A percentile compares a stretch with the other conserved stretches of the same genome.
These are phyloP conservation scores for Boletus sp. DNA, from an alignment of 768 basidiomycete genomes.

Conservation along the genomic window DNA sequence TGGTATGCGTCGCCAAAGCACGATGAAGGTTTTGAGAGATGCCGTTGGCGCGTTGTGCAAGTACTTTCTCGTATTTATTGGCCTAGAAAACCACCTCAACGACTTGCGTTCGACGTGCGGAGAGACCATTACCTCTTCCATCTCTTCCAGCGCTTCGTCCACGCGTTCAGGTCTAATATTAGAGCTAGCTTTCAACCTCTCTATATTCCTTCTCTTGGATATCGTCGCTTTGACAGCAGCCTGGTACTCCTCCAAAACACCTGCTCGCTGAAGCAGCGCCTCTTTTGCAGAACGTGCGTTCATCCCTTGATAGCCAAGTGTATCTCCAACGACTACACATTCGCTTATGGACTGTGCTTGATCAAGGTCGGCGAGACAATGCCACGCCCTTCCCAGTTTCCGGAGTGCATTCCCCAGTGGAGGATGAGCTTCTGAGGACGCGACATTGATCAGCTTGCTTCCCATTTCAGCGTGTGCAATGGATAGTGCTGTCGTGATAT, in stretches of 20 bases:
- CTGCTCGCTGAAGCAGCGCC: constrained; percentile 84
- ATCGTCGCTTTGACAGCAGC: constrained; percentile 90
- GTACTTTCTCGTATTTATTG: constrained; percentile 80
- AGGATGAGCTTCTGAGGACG: constrained; percentile 84
- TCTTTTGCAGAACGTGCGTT: constrained; percentile 98
- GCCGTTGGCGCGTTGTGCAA: constrained; percentile 82
- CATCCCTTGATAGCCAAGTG: constrained; percentile 92
- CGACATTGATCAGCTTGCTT: constrained; percentile 86
- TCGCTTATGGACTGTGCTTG: constrained; percentile 91
- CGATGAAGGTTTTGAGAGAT: constrained; percentile 93
- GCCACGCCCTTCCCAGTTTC: constrained; percentile 84
- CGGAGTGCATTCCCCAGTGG: constrained; percentile 80
- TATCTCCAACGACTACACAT: constrained; percentile 94
- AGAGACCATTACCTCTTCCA: constrained; percentile 70
- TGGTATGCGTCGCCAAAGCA: constrained; percentile 80
- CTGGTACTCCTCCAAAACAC: constrained; percentile 92
- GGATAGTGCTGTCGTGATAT: constrained; percentile 58
- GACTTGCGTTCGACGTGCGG: background rate
- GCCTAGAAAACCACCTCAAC: constrained; percentile 51
- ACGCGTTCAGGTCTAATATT: constrained; percentile 84
- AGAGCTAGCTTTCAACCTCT: constrained; percentile 79
- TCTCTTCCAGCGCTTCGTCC: constrained; percentile 87
- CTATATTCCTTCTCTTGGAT: constrained; percentile 88
- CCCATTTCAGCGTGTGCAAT: constrained; percentile 83
- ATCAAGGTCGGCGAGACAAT: constrained; percentile 83